Percentiles rank a stretch among this genome's conserved stretches.
Conservation (phyloP, 352 stramenopile species). For the Phytopythium oedochilum region DNA sequence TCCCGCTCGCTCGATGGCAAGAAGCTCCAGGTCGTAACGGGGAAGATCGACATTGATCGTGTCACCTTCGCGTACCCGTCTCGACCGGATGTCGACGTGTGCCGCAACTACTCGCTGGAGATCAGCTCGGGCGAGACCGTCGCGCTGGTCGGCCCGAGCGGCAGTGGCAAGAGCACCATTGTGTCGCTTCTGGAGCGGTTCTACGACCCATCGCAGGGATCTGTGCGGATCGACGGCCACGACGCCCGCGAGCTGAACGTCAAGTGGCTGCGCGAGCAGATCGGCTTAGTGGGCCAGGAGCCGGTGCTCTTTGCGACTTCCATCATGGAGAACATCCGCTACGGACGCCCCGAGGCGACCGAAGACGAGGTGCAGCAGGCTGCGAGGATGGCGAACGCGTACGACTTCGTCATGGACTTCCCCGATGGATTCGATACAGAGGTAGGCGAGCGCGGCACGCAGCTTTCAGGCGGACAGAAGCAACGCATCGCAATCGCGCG, state of each 20-base stretch:
- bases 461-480: constrained; percentile 90
- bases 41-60: constrained; percentile 55
- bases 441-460: constrained; percentile 82
- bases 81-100: constrained; percentile 30
- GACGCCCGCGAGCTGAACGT: constrained; percentile 61
- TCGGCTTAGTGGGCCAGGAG: constrained; percentile 91
- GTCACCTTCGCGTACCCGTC: constrained; percentile 59
- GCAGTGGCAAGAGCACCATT: constrained; percentile 83
- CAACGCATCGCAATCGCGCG: constrained; percentile 93
- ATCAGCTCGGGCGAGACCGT: constrained; percentile 48
- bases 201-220: constrained; percentile 66
- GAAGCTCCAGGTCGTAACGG: constrained; percentile 15
- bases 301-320: constrained; percentile 44
- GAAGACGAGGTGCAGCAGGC: constrained; percentile 69
- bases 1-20: constrained; percentile 17
- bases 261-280: constrained; percentile 55
- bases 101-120: constrained; percentile 27
- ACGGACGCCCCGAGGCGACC: constrained; percentile 53
- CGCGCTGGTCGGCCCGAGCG: constrained; percentile 26
- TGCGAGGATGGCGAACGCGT: constrained; percentile 70
- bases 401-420: constrained; percentile 84
- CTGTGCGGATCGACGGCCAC: constrained; percentile 17
- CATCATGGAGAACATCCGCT: constrained; percentile 62
- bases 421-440: constrained; percentile 82
- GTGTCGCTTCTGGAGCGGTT: constrained; percentile 89